phyloP scores from a whole-genome alignment of 352 stramenopile genomes.

The Pythium graminicola region DNA sequence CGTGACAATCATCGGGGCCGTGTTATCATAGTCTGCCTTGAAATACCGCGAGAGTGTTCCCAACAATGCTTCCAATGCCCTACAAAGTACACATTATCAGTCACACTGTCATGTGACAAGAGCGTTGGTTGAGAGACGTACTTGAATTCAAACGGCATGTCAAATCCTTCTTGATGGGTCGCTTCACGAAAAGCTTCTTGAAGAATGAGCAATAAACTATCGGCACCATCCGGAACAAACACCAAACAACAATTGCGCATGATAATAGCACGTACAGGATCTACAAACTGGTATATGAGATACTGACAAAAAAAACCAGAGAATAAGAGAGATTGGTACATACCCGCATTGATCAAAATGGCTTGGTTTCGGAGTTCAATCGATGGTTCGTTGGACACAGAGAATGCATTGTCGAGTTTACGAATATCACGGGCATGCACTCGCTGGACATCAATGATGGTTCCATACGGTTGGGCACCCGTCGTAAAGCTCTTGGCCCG shows the following conservation, averaged over 20 bases:
- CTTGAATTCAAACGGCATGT: conserved; percentile 69
- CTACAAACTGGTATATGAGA: no score
- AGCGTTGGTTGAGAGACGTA: conserved; percentile 14
- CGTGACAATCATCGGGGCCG: conserved; percentile 33
- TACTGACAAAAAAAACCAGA: not conserved
- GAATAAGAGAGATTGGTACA: not conserved
- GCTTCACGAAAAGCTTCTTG: conserved; percentile 53
- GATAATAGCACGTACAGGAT: conserved; percentile 67
- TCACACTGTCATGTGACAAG: not conserved
- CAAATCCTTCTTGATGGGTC: conserved; percentile 34
- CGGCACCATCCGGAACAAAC: conserved; percentile 37
- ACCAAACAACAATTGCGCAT: conserved; percentile 45
- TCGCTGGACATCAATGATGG: conserved; percentile 31
- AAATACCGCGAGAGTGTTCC: conserved; percentile 54
- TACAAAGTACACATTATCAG: conserved; percentile 7
- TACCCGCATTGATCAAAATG: conserved; percentile 64
- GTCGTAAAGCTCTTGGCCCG: conserved; percentile 11
- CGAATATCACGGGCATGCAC: conserved; percentile 74
- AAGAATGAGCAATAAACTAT: conserved; percentile 57
- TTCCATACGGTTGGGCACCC: conserved; percentile 7
- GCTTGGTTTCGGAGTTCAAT: conserved; percentile 73
- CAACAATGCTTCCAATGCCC: conserved; percentile 34
- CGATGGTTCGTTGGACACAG: conserved; percentile 63
- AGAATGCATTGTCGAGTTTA: conserved; percentile 67
- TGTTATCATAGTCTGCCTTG: conserved; percentile 38